Percentiles rank a stretch among this genome's conserved stretches.
These are phyloP conservation scores for Actinomucor elegans DNA, from an alignment of 371 early-diverging fungal genomes.

Conservation along the genomic window DNA sequence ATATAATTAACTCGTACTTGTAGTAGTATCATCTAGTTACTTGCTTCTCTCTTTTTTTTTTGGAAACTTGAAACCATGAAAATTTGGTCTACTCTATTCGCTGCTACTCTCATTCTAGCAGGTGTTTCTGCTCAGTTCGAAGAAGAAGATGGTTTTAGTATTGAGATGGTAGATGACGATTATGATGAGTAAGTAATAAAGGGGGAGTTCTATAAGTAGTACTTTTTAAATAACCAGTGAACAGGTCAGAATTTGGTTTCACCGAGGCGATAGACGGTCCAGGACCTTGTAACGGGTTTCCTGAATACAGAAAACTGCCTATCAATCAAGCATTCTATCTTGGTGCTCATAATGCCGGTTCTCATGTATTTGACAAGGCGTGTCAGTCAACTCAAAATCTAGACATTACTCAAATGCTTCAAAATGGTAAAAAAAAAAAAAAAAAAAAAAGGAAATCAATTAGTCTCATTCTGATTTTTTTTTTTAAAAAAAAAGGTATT, in stretches of 20 bases:
- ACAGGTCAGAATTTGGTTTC: not conserved
- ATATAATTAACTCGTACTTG: not conserved
- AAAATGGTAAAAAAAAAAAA: slow-evolving; percentile 15
- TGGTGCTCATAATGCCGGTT: slow-evolving; percentile 28
- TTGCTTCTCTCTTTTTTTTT: not conserved
- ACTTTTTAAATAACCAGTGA: not conserved
- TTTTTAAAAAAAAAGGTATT: no score
- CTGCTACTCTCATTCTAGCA: slow-evolving; percentile 2
- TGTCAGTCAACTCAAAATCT: slow-evolving; percentile 12
- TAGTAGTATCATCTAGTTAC: no score
- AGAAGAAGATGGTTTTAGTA: slow-evolving; percentile 2
- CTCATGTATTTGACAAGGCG: not conserved
- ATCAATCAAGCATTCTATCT: slow-evolving; percentile 37
- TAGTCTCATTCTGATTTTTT: no score
- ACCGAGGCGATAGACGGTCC: slow-evolving; percentile 9
- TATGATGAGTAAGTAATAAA: not conserved
- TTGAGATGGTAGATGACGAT: slow-evolving; percentile 13
- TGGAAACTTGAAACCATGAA: slow-evolving; percentile 7
- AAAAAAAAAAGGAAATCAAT: not conserved
- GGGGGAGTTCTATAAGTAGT: not conserved
- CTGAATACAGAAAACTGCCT: slow-evolving; percentile 31
- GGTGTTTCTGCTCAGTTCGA: slow-evolving; percentile 4
- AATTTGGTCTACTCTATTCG: slow-evolving; percentile 15
- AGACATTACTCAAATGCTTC: slow-evolving; percentile 23
- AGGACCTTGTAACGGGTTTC: slow-evolving; percentile 39